These are phyloP conservation scores for Phytophthora meadii DNA, from an alignment of 352 stramenopile genomes.

Conservation along the genomic window DNA sequence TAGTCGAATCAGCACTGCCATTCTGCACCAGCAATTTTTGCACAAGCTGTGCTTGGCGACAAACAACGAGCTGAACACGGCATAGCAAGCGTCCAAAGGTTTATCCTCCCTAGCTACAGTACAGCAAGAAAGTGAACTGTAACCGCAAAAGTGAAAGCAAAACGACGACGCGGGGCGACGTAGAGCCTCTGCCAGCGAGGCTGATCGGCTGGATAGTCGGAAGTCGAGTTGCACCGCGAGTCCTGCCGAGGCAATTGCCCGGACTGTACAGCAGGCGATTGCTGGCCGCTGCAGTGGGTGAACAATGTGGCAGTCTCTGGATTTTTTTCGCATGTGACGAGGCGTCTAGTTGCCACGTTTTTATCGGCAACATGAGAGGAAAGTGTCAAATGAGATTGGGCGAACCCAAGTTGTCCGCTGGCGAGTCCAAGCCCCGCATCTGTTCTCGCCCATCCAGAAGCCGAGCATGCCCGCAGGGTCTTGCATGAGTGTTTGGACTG, in stretches of 20 bases:
- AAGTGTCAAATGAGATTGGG: constrained; percentile 28
- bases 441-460: constrained; percentile 21
- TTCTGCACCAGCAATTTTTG: constrained; percentile 18
- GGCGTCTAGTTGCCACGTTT: constrained; percentile 9
- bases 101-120: too few relatives aligned
- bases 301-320: constrained; percentile 14
- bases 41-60: constrained; percentile 4
- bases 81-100: too few relatives aligned
- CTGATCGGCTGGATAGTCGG: constrained; percentile 20
- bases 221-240: constrained; percentile 25
- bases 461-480: constrained; percentile 9
- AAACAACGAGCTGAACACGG: neutral
- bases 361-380: constrained; percentile 5
- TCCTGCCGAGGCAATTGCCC: constrained; percentile 11
- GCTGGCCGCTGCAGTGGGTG: constrained; percentile 3
- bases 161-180: neutral
- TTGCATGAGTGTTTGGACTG: constrained; percentile 5
- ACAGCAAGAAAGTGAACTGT: too few relatives aligned
- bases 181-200: neutral
- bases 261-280: constrained; percentile 10
- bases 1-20: constrained; percentile 5
- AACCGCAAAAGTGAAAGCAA: neutral
- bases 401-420: constrained; percentile 29
- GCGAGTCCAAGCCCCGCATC: constrained; percentile 1
- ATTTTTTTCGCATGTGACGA: constrained; percentile 41